A percentile compares a stretch with the other conserved stretches of the same genome.
Evolutionary conservation across 345 rosid species (phyloP).

Genomic region (Eucalyptus polyanthemos): DNA sequence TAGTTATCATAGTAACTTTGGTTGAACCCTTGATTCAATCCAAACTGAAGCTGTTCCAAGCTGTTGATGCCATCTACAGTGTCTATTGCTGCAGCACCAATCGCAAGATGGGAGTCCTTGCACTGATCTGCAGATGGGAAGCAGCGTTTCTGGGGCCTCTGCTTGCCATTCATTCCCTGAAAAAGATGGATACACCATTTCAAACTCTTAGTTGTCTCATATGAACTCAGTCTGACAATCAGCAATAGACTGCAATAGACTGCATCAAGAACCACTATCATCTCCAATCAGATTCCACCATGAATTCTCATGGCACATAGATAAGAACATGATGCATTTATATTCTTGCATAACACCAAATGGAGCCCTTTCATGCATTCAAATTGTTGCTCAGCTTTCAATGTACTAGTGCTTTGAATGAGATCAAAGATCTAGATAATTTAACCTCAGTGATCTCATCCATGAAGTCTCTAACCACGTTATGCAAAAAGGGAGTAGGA

Average conservation of each 20-base stretch:
- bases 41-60: conserved; percentile 56
- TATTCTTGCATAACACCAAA: not conserved
- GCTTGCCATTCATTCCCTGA: conserved; percentile 15
- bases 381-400: not conserved
- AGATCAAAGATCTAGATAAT: not conserved
- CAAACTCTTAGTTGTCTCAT: not conserved
- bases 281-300: not conserved
- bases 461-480: not conserved
- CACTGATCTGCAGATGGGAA: conserved; percentile 38
- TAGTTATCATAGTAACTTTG: conserved; percentile 41
- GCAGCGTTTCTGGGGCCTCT: conserved; percentile 43
- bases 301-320: not conserved
- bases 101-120: conserved; percentile 37
- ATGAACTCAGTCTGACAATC: not conserved
- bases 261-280: not conserved
- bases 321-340: not conserved
- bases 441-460: not conserved
- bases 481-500: not conserved
- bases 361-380: not conserved
- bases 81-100: conserved; percentile 7
- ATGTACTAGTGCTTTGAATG: not conserved
- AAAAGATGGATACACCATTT: not conserved
- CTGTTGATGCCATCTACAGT: conserved; percentile 30
- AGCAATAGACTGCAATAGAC: not conserved
- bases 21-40: conserved; percentile 57